These are phyloP conservation scores for Cairneyella variabilis DNA, from an alignment of 495 filamentous ascomycete species.

Conservation along the genomic window DNA sequence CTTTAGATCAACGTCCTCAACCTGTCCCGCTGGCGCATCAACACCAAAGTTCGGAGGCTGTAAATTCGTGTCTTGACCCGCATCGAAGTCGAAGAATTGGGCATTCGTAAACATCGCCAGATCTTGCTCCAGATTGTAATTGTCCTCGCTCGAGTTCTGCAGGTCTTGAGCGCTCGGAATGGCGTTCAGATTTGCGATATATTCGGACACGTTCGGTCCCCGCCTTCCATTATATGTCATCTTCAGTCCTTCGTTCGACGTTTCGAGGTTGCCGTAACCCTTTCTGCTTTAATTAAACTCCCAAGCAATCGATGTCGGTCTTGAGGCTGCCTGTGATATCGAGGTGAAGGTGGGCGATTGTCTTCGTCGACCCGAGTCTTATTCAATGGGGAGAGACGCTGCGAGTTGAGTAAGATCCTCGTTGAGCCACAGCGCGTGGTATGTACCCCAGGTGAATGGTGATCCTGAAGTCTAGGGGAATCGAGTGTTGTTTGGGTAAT, in stretches of 20 bases:
- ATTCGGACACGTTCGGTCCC: constrained; percentile 80
- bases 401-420: no score
- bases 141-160: constrained; percentile 48
- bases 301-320: no score
- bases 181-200: constrained; percentile 82
- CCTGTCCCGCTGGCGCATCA: constrained; percentile 4
- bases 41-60: constrained; percentile 19
- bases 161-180: constrained; percentile 65
- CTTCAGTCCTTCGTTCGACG: not conserved
- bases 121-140: constrained; percentile 64
- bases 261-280: no score
- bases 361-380: no score
- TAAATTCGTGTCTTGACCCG: constrained; percentile 38
- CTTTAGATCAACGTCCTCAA: constrained; percentile 31
- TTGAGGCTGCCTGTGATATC: no score
- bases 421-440: no score
- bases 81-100: constrained; percentile 89
- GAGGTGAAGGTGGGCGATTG: no score
- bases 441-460: no score
- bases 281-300: no score
- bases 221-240: constrained; percentile 72
- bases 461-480: no score
- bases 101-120: constrained; percentile 90
- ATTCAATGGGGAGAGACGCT: no score
- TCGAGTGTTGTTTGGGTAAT: no score